A percentile compares a stretch with the other conserved stretches of the same genome.
These are phyloP conservation scores for Claviceps africana DNA, from an alignment of 2,329 filamentous ascomycete genomes.

Conservation along the genomic window DNA sequence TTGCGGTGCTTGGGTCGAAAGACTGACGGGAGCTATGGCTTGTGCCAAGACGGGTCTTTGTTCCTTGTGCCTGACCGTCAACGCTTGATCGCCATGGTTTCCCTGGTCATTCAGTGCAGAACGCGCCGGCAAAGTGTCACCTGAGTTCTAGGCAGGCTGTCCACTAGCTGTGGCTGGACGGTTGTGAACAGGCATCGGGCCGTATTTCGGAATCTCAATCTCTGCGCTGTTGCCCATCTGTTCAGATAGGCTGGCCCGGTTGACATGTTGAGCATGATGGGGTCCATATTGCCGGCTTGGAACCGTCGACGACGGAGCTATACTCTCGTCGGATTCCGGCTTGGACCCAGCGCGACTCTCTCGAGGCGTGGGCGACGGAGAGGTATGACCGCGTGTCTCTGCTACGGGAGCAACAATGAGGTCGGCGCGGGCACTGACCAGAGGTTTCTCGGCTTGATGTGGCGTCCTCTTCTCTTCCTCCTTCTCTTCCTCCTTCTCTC, in stretches of 20 bases:
- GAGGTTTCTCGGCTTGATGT: background rate
- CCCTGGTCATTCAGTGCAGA: background rate
- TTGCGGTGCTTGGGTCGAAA: background rate
- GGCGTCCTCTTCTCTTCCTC: background rate
- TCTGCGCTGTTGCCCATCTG: background rate
- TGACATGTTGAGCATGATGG: background rate
- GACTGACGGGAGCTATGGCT: background rate
- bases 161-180: conserved; percentile 2
- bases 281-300: background rate
- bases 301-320: background rate
- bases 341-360: background rate
- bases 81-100: background rate
- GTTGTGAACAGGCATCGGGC: background rate
- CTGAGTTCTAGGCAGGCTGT: conserved; percentile 10
- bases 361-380: conserved; percentile 3
- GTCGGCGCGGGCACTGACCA: background rate
- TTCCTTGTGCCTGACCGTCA: background rate
- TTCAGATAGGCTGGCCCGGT: background rate
- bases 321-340: background rate
- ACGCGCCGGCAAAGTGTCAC: background rate
- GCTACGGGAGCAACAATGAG: conserved; percentile 1
- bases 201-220: background rate
- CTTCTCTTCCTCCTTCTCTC: background rate
- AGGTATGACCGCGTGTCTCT: background rate
- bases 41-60: background rate